Evolutionary conservation across 768 basidiomycete genomes (phyloP).

Genomic region (Hygrophorus pudorinus): DNA sequence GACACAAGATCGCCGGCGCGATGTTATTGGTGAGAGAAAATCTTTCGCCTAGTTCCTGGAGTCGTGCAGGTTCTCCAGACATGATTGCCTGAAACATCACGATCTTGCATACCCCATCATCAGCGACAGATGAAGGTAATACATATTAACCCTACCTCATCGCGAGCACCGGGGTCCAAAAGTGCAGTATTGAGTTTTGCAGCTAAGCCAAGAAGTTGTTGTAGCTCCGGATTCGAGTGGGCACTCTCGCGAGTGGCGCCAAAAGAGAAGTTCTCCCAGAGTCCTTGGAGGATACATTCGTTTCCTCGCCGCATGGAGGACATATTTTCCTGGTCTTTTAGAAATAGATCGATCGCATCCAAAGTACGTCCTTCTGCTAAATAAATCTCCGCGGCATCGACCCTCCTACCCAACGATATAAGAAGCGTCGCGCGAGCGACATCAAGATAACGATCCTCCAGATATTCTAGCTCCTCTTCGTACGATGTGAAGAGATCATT

Average conservation of each 20-base stretch:
- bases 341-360: constrained; percentile 37
- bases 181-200: constrained; percentile 1
- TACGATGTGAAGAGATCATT: constrained; percentile 35
- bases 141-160: neutral
- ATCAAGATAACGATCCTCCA: constrained; percentile 45
- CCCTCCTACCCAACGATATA: constrained; percentile 27
- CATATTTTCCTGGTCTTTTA: constrained; percentile 21
- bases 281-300: constrained; percentile 27
- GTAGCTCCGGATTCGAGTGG: constrained; percentile 7
- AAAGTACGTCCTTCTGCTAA: constrained; percentile 33
- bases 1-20: constrained; percentile 30
- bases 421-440: constrained; percentile 36
- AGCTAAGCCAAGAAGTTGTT: constrained; percentile 19
- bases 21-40: constrained; percentile 21
- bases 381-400: constrained; percentile 45
- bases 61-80: constrained; percentile 12
- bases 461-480: constrained; percentile 47
- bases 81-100: constrained; percentile 27
- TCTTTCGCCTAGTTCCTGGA: constrained; percentile 21
- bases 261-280: constrained; percentile 40
- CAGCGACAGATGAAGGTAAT: too few species aligned
- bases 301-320: constrained; percentile 24
- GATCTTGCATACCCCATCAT: constrained; percentile 8
- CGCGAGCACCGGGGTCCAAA: neutral
- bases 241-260: constrained; percentile 14